Base-by-base conservation (phyloP, 768 basidiomycete genomes). In the Coprinopsis strossmayeri region DNA sequence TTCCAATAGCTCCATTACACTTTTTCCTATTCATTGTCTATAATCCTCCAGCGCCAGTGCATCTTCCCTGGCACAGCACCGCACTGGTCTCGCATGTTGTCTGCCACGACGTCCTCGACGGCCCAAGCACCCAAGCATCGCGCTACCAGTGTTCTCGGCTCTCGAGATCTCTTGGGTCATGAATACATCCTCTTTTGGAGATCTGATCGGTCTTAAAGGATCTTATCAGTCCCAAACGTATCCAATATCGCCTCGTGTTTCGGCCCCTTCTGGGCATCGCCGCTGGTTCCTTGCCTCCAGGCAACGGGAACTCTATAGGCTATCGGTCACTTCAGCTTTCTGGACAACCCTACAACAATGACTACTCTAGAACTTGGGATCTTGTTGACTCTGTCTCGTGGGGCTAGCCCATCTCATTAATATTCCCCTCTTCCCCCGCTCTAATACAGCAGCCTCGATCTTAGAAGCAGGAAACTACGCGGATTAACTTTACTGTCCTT, bases 241-340 rank as follows among this genome's bases (percentile, higher is more conserved):
- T 42, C 40, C 40, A 42, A 42, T 17, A 42, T 42, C 21, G 40
- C 40, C 40, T 42, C 40, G 23, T 42, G 40, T 21, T 38, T 17
- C n/a, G n/a, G 35, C 35, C 17, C 35, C 18, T 38, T 38, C 37
- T 7, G 30, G 30, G 15, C n/a, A n/a, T n/a, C n/a, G n/a, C n/a
- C n/a, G n/a, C n/a, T n/a, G n/a, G n/a, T n/a, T n/a, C 30, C 30
- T 32, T 32, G 30, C 15, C 30, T 32, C 15, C 30, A 15, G 30
- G 30, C 30, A 7, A 7, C n/a, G n/a, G n/a, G n/a, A n/a, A n/a
- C n/a, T n/a, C n/a, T 38, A 38, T 38, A 38, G 17, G 37, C 37
- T 18, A 38, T 38, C 37, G 40, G 40, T 21, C 40, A 17, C 20
- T 38, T 7, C 23, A 25, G 5, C 17, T 42, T 23, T 9, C 11